Conservation (phyloP, 805 yeast genomes). For the Candida silvatica region DNA sequence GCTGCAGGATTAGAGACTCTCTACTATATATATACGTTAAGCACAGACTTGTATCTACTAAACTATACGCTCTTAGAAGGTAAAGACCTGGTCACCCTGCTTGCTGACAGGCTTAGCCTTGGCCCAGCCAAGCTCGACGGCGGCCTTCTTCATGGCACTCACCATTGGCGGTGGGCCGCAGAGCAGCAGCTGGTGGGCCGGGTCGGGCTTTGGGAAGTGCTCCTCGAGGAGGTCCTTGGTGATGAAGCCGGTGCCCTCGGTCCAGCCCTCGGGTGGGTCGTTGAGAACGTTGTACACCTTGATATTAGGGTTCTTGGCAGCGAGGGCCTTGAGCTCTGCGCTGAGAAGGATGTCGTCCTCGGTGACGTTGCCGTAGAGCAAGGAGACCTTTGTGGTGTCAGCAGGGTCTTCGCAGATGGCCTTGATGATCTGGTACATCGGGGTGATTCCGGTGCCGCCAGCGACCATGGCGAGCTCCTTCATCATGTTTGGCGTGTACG, state of each 20-base stretch:
- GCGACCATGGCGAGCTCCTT: slow-evolving; percentile 80
- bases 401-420: slow-evolving; percentile 69
- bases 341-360: slow-evolving; percentile 75
- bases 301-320: slow-evolving; percentile 49
- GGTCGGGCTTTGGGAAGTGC: slow-evolving; percentile 52
- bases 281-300: slow-evolving; percentile 68
- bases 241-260: slow-evolving; percentile 71
- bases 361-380: slow-evolving; percentile 75
- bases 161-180: slow-evolving; percentile 97
- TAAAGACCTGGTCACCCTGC: slow-evolving; percentile 84
- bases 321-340: slow-evolving; percentile 68
- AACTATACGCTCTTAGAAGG: slow-evolving; percentile 36
- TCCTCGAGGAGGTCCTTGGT: slow-evolving; percentile 64
- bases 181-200: slow-evolving; percentile 60
- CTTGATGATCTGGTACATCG: slow-evolving; percentile 88
- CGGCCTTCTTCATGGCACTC: slow-evolving; percentile 73
- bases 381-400: slow-evolving; percentile 67
- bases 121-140: slow-evolving; percentile 62
- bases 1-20: slow-evolving; percentile 23
- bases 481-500: slow-evolving; percentile 73
- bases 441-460: slow-evolving; percentile 95
- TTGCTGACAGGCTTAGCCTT: slow-evolving; percentile 87
- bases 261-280: slow-evolving; percentile 65
- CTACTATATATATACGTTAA: not conserved
- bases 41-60: not conserved